Conservation (phyloP, 164 flowering plant species). For the Vitis riparia region DNA sequence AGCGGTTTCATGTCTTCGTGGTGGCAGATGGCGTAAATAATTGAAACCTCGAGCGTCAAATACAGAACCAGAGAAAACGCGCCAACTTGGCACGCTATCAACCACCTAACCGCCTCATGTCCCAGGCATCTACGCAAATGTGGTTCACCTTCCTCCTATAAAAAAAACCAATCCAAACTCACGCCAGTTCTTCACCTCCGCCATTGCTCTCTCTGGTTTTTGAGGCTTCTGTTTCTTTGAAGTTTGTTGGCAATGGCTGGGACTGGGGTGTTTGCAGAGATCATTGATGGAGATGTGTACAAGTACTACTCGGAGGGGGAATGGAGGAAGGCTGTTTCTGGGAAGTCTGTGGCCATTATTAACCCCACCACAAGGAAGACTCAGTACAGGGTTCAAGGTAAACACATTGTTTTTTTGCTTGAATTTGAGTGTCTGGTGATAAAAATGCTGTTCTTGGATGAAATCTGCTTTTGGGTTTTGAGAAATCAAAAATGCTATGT, state of each 20-base stretch:
- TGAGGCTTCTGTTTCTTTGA: neutral
- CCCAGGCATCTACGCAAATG: neutral
- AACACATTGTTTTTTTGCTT: neutral
- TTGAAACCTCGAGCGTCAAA: too few relatives aligned
- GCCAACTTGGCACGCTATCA: constrained; percentile 15
- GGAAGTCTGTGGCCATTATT: constrained; percentile 79
- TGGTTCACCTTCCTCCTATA: constrained; percentile 25
- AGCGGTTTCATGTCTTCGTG: too few relatives aligned
- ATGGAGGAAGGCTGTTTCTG: constrained; percentile 85
- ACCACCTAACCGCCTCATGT: constrained; percentile 11
- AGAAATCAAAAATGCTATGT: too few relatives aligned
- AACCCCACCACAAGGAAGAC: constrained; percentile 89
- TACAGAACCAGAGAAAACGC: neutral
- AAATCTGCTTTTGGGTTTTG: too few relatives aligned
- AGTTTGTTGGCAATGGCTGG: constrained; percentile 54
- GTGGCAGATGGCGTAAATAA: too few relatives aligned
- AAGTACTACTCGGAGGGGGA: constrained; percentile 91
- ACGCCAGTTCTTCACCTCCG: neutral
- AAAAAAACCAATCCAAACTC: neutral
- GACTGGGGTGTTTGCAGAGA: constrained; percentile 75
- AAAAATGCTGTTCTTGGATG: too few relatives aligned
- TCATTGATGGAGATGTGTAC: constrained; percentile 81
- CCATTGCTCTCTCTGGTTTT: neutral
- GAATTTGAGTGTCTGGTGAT: neutral
- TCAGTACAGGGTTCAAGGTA: constrained; percentile 97